These are phyloP conservation scores for Halocafeteria seosinensis DNA, from an alignment of 108 stramenopile species.

Conservation along the genomic window DNA sequence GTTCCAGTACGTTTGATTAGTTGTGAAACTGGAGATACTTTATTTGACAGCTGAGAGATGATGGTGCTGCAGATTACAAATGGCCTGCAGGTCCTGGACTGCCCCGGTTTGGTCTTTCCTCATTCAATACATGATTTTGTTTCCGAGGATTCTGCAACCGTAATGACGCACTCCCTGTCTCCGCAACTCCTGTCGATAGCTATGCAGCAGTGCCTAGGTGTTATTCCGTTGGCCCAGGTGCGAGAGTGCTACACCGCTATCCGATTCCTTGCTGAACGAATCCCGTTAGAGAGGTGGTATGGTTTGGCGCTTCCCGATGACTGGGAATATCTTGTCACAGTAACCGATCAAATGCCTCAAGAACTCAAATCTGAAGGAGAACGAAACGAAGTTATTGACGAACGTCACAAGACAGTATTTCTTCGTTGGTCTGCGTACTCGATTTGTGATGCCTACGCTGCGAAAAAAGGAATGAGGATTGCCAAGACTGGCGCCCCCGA, in stretches of 20 bases:
- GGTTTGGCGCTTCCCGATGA: background rate
- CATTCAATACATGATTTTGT: no score
- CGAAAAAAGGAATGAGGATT: background rate
- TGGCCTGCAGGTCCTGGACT: slow-evolving; percentile 67
- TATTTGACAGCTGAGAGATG: no score
- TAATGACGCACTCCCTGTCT: background rate
- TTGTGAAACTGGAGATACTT: no score
- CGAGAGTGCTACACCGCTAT: slow-evolving; percentile 75
- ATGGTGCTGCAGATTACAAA: no score
- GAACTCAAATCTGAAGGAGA: no score
- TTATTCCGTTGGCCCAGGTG: slow-evolving; percentile 91
- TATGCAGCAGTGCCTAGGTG: slow-evolving; percentile 55
- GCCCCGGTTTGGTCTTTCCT: slow-evolving; percentile 95
- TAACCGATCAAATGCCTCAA: background rate
- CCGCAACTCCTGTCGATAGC: background rate
- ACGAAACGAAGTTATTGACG: no score
- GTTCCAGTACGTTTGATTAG: no score
- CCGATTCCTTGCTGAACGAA: slow-evolving; percentile 63
- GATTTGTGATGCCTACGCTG: slow-evolving; percentile 5
- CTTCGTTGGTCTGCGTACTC: slow-evolving; percentile 7
- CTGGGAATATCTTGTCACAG: background rate
- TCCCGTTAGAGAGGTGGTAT: slow-evolving; percentile 44
- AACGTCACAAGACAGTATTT: no score
- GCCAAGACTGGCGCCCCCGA: slow-evolving; percentile 10
- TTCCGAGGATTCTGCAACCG: no score